Conservation (phyloP, 495 filamentous ascomycete species). For the Friedmanniomyces simplex region DNA sequence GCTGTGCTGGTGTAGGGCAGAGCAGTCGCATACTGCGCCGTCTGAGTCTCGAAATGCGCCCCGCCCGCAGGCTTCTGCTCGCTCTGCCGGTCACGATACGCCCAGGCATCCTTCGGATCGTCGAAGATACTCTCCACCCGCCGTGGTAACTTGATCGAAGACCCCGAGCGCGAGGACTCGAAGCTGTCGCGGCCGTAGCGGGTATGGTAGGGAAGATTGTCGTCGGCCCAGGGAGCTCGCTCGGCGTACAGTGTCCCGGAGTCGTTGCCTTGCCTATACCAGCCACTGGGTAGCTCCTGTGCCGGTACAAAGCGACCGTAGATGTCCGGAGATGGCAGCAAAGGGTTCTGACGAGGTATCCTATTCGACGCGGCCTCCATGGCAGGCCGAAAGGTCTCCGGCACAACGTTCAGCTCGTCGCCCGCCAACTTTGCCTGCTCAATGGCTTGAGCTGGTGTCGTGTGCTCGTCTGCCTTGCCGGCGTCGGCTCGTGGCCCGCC, state of each 20-base stretch:
- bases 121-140: constrained; percentile 70
- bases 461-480: constrained; percentile 65
- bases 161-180: constrained; percentile 57
- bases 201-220: background rate
- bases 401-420: constrained; percentile 85
- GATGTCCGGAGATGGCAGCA: constrained; percentile 63
- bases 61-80: constrained; percentile 29
- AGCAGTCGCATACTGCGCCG: background rate
- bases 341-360: constrained; percentile 29
- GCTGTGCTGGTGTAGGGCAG: background rate
- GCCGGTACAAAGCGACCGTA: constrained; percentile 62
- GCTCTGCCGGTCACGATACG: constrained; percentile 24
- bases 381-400: constrained; percentile 76
- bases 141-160: constrained; percentile 61
- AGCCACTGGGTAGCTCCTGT: constrained; percentile 49
- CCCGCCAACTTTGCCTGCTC: constrained; percentile 68
- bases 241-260: constrained; percentile 33
- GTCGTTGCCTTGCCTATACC: constrained; percentile 53
- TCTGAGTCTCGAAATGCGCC: constrained; percentile 23
- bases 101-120: constrained; percentile 34
- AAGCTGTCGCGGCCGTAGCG: constrained; percentile 41
- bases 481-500: constrained; percentile 91
- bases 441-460: constrained; percentile 73
- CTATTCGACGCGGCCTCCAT: constrained; percentile 36
- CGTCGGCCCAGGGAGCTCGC: constrained; percentile 27